phyloP scores from a whole-genome alignment of 228 moss, liverwort and hornwort genomes.

The Sphagnum fallax region DNA sequence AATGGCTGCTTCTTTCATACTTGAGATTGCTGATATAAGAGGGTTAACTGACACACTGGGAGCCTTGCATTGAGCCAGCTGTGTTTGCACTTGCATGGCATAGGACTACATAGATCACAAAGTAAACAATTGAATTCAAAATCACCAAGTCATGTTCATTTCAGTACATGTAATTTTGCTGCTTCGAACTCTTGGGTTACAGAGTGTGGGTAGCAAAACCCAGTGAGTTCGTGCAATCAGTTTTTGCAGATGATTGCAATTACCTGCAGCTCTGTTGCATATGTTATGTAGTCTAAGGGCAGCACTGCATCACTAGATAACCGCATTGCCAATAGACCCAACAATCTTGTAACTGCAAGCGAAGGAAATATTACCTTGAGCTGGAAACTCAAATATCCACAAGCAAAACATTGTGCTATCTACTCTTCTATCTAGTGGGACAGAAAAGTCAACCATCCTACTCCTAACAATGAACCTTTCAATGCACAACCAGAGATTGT shows the following conservation, averaged over 20 bases:
- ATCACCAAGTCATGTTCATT: neutral
- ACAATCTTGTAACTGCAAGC: constrained; percentile 59
- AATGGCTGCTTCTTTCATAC: constrained; percentile 17
- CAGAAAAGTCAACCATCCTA: no score
- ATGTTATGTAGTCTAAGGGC: constrained; percentile 60
- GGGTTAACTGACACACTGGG: constrained; percentile 25
- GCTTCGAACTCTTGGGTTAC: neutral
- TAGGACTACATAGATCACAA: constrained; percentile 9
- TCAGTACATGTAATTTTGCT: no score
- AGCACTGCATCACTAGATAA: constrained; percentile 56
- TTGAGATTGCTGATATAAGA: constrained; percentile 25
- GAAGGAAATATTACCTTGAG: no score
- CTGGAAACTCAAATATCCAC: no score
- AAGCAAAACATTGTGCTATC: no score
- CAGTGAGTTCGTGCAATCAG: neutral
- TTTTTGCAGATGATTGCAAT: neutral
- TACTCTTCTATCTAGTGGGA: no score
- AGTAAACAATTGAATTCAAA: neutral
- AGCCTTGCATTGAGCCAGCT: constrained; percentile 6
- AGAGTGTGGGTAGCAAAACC: no score
- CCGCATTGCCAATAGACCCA: constrained; percentile 64
- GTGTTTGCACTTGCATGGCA: constrained; percentile 5
- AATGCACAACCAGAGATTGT: no score
- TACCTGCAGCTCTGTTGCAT: constrained; percentile 66
- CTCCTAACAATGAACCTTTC: no score